These are phyloP conservation scores for Jamesozyma jinghongensis DNA, from an alignment of 805 yeast species.

Conservation along the genomic window DNA sequence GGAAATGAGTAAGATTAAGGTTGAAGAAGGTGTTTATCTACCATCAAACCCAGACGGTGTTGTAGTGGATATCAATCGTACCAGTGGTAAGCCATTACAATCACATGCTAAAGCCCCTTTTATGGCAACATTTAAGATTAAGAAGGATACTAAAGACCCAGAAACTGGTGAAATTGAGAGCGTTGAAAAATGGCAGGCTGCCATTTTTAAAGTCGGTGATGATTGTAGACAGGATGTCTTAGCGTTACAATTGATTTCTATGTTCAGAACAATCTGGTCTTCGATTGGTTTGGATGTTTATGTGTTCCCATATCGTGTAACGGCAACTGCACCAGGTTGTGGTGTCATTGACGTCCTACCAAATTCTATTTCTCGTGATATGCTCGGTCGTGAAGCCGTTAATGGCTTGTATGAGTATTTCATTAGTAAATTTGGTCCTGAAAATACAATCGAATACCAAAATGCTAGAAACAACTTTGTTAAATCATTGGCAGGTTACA, in stretches of 20 bases:
- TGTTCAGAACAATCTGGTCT: conserved; percentile 86
- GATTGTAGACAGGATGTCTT: conserved; percentile 97
- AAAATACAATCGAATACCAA: conserved; percentile 80
- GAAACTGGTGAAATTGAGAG: conserved; percentile 35
- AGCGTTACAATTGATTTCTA: conserved; percentile 83
- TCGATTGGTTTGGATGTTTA: conserved; percentile 80
- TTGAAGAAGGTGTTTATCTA: conserved; percentile 76
- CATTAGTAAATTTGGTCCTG: conserved; percentile 90
- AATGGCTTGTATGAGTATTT: conserved; percentile 92
- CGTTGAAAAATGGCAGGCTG: conserved; percentile 78
- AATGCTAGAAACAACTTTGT: conserved; percentile 87
- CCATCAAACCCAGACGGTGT: conserved; percentile 96
- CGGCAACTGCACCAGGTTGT: conserved; percentile 98
- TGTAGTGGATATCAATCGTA: conserved; percentile 84
- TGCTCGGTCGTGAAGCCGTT: conserved; percentile 98
- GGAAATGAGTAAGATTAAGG: conserved; percentile 73
- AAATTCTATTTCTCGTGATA: conserved; percentile 89
- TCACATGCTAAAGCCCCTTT: conserved; percentile 99
- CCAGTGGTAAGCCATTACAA: conserved; percentile 89
- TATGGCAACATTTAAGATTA: conserved; percentile 88
- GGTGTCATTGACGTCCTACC: conserved; percentile 98
- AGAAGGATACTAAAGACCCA: conserved; percentile 39
- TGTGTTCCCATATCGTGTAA: conserved; percentile 89
- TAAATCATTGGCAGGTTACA: conserved; percentile 89
- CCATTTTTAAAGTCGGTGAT: conserved; percentile 98